Conservation (phyloP, 1,284 basidiomycete species). For the Stereum hirsutum region DNA sequence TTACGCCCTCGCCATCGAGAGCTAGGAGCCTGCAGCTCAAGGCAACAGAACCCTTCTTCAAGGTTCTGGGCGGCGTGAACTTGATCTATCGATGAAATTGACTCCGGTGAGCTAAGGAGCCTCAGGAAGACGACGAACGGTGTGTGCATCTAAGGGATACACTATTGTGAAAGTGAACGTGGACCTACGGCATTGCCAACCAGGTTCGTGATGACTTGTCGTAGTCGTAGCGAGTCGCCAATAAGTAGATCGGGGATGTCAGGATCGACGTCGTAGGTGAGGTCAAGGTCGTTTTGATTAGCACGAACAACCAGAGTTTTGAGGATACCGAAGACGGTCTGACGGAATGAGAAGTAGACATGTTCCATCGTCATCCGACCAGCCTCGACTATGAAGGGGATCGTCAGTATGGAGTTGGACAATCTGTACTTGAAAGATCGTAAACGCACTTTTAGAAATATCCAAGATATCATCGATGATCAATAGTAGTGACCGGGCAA, state of each 20-base stretch:
- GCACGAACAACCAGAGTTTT: slow-evolving; percentile 98
- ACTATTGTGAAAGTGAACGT: too few species aligned
- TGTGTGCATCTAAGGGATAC: too few species aligned
- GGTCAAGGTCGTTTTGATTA: slow-evolving; percentile 93
- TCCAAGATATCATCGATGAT: slow-evolving; percentile 99
- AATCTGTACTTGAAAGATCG: slow-evolving; percentile 1
- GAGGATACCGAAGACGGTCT: slow-evolving; percentile 95
- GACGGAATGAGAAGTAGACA: slow-evolving; percentile 92
- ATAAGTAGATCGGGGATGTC: slow-evolving; percentile 96
- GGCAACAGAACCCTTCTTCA: slow-evolving; percentile 84
- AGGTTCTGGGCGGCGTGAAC: slow-evolving; percentile 80
- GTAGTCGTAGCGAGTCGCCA: slow-evolving; percentile 89
- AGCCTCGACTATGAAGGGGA: slow-evolving; percentile 82
- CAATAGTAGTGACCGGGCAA: slow-evolving; percentile 88
- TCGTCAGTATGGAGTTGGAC: neutral
- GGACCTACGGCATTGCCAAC: slow-evolving; percentile 95
- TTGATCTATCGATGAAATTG: too few species aligned
- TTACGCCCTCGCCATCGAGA: slow-evolving; percentile 70
- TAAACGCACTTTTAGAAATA: slow-evolving; percentile 87
- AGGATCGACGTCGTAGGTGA: slow-evolving; percentile 95
- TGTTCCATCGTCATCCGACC: slow-evolving; percentile 99
- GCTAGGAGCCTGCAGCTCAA: slow-evolving; percentile 78
- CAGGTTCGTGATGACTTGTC: slow-evolving; percentile 92
- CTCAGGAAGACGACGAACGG: too few species aligned
- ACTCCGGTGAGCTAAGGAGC: too few species aligned